Evolutionary conservation across 192 early-diverging fungal species (phyloP).

Genomic region (Phlyctochytrium arcticum): DNA sequence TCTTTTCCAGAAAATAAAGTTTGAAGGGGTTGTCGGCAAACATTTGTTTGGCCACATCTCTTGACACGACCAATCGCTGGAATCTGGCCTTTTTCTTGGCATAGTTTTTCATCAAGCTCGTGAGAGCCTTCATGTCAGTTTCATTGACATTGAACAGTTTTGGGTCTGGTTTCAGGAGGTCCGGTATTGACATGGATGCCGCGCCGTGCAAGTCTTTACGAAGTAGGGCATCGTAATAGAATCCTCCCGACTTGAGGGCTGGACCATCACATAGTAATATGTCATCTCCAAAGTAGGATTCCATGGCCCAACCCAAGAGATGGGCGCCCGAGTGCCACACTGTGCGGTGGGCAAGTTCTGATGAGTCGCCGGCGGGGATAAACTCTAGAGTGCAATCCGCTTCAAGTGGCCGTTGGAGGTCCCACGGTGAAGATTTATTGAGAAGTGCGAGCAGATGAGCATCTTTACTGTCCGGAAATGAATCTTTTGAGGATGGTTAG

Average conservation of each 20-base stretch:
- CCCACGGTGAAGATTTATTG: constrained; percentile 6
- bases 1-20: constrained; percentile 55
- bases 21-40: constrained; percentile 76
- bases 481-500: background rate
- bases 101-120: constrained; percentile 47
- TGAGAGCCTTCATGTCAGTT: constrained; percentile 51
- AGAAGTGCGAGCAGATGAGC: constrained; percentile 5
- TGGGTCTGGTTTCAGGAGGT: background rate
- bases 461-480: background rate
- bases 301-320: constrained; percentile 62
- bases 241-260: constrained; percentile 63
- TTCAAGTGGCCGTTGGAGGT: constrained; percentile 18
- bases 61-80: constrained; percentile 60
- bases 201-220: constrained; percentile 28
- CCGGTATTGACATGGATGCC: constrained; percentile 18
- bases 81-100: constrained; percentile 53
- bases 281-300: constrained; percentile 63
- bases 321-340: constrained; percentile 39
- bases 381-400: constrained; percentile 1
- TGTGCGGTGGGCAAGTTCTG: constrained; percentile 5
- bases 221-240: constrained; percentile 75
- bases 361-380: background rate
- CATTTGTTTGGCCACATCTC: constrained; percentile 53
- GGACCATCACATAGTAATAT: constrained; percentile 69
- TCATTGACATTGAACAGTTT: constrained; percentile 42